These are phyloP conservation scores for Dactylorhiza incarnata DNA, from an alignment of 106 monocot species.

Conservation along the genomic window DNA sequence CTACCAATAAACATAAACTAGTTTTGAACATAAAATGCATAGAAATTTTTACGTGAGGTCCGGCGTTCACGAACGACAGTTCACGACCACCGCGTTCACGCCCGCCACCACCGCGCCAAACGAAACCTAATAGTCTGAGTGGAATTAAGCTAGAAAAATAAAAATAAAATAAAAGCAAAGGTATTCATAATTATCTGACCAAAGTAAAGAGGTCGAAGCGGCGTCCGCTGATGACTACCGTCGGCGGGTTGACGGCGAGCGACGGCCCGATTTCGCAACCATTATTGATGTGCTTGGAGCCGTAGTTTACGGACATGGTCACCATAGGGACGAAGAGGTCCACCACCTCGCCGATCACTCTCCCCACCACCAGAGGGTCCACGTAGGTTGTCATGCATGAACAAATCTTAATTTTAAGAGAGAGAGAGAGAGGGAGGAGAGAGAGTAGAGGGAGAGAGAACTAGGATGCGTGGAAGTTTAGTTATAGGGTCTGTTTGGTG, in stretches of 20 bases:
- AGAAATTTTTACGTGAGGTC: too few relatives aligned
- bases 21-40: too few relatives aligned
- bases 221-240: neutral
- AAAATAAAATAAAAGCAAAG: too few relatives aligned
- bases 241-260: constrained; percentile 8
- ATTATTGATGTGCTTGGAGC: constrained; percentile 14
- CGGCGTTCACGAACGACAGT: too few relatives aligned
- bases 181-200: too few relatives aligned
- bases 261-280: constrained; percentile 16
- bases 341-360: constrained; percentile 25
- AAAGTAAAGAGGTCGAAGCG: constrained; percentile 13
- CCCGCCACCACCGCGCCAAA: too few relatives aligned
- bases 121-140: too few relatives aligned
- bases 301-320: constrained; percentile 6
- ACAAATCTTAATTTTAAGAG: neutral
- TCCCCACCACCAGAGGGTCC: constrained; percentile 16
- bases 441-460: neutral
- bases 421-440: neutral
- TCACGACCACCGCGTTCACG: too few relatives aligned
- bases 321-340: constrained; percentile 14
- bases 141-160: too few relatives aligned
- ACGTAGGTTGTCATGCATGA: constrained; percentile 8
- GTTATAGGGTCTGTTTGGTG: too few relatives aligned
- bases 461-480: too few relatives aligned
- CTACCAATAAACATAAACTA: too few relatives aligned